Evolutionary conservation across 2,329 filamentous ascomycete species (phyloP), one percentile per base, ranked within the genome.

Genomic region (Exophiala alcalophila): DNA sequence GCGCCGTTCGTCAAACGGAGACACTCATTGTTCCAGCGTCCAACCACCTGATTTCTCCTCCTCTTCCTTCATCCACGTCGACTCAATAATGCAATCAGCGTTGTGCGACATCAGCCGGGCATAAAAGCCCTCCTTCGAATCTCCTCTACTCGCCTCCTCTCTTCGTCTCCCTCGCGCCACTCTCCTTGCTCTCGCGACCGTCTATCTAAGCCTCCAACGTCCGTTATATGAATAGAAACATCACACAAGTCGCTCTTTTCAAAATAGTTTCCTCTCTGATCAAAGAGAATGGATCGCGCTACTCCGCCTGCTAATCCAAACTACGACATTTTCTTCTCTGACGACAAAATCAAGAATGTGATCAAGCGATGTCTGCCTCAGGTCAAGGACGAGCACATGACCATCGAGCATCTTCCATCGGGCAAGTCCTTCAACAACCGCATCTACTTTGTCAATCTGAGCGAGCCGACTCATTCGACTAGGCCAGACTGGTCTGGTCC

Each of bases 401-500:
- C 14, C 30, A 40, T 47, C 35, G 40, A 50, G 29, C 31, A 42
- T 16, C 23, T 49, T 9, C 32, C 36, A n/a, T 44, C 37, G 2
- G 49, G 52, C 11, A 46, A 50, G n/a, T 54, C 52, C 1, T 50
- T 54, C 49, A 50, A 50, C 34, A 54, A 52, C 24, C 40, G 49
- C 24, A 54, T 54, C 44, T 54, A 54, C 40, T 52, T 45, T 28
- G 27, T 54, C 25, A 39, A 50, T 19, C 42, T 54, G 27, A 32
- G 12, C 37, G 40, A 36, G 16, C 49, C 47, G 4, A 32, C 35
- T 3, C 27, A 20, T 10, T 23, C 25, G 12, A 15, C 24, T 5
- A 26, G 45, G 11, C 45, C 40, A 4, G 26, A 40, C 11, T 49
- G 40, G 40, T 40, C 19, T 7, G 30, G 26, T n/a, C 36, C 21